Evolutionary conservation across 768 basidiomycete genomes (phyloP), one percentile per base, ranked within the genome.

Genomic region (Phylloporus scabripes): DNA sequence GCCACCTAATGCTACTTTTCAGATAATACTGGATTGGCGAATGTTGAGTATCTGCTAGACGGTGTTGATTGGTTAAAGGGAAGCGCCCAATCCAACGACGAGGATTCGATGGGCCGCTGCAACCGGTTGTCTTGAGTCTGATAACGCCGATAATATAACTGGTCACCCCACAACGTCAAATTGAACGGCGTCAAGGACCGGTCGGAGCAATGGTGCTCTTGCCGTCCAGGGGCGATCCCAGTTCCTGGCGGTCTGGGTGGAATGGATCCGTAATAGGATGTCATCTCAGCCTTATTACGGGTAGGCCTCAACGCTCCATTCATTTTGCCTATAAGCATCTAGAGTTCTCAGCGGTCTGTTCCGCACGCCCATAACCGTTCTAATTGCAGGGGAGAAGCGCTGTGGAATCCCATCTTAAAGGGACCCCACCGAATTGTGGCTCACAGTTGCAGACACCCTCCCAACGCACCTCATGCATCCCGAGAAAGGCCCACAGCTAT

Each of bases 401-500:
- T 37, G 18, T 36, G 28, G 4, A 17, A 4, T 20, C 20, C 33
- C 15, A 20, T 42, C 44, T 43, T 50, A 45, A 55, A 50, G 48
- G 33, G 14, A 21, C 26, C 12, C 14, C n/a, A 28, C 18, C 15
- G 10, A 26, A 10, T 12, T 3, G n/a, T 4, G 15, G 5, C 14
- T 20, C 21, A n/a, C 20, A 38, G 34, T 7, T 12, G 12, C 10
- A 12, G 12, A 29, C 2, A 4, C 29, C 29, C 29, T 12, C 10
- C 29, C 11, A 31, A 31, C 29, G 1, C 11, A 34, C 21, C 43
- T 14, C 54, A 60, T 60, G 54, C 24, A 29, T 46, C 45, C 47
- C n/a, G 53, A 58, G 11, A 77, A 72, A 48, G 78, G 71, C 58
- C 64, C 73, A 14, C 69, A 31, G 29, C 11, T 82, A 10, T 68